These are phyloP conservation scores for Sordariomycetes sp. DNA, from an alignment of 2,329 filamentous ascomycete species.

Conservation along the genomic window DNA sequence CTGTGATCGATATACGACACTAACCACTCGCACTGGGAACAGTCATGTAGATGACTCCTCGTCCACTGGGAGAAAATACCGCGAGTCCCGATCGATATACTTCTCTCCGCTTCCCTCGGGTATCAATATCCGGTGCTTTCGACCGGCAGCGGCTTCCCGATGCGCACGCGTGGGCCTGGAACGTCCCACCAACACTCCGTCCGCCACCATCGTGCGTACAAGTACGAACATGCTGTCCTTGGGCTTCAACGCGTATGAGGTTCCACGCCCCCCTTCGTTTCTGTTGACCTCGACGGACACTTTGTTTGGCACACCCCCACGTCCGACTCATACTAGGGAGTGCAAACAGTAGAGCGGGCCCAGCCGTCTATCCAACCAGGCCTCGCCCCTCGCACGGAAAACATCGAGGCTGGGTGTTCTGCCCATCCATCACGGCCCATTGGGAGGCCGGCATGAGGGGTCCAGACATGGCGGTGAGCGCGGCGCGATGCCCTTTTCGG, in stretches of 20 bases:
- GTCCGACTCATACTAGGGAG: not conserved
- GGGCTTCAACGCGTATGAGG: not conserved
- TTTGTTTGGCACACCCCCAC: not conserved
- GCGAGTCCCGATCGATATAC: not conserved
- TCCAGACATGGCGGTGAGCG: constrained; percentile 4
- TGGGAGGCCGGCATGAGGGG: not conserved
- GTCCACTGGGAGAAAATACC: not conserved
- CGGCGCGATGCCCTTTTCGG: constrained; percentile 5
- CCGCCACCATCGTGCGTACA: not conserved
- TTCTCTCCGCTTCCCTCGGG: constrained; percentile 5
- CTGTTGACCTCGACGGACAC: not conserved
- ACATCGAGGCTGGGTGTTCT: not conserved
- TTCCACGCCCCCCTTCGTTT: not conserved
- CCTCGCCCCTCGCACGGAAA: not conserved
- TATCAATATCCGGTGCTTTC: not conserved
- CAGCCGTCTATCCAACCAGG: not conserved
- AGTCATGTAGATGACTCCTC: not conserved
- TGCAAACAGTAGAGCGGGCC: not conserved
- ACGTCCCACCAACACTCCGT: not conserved
- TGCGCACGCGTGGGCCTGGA: not conserved
- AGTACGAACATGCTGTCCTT: not conserved
- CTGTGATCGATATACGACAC: too few relatives aligned
- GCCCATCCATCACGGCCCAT: not conserved
- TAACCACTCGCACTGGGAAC: too few relatives aligned
- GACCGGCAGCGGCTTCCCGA: not conserved